phyloP scores from a whole-genome alignment of 192 early-diverging fungal genomes.

The Coemansia sp. region DNA sequence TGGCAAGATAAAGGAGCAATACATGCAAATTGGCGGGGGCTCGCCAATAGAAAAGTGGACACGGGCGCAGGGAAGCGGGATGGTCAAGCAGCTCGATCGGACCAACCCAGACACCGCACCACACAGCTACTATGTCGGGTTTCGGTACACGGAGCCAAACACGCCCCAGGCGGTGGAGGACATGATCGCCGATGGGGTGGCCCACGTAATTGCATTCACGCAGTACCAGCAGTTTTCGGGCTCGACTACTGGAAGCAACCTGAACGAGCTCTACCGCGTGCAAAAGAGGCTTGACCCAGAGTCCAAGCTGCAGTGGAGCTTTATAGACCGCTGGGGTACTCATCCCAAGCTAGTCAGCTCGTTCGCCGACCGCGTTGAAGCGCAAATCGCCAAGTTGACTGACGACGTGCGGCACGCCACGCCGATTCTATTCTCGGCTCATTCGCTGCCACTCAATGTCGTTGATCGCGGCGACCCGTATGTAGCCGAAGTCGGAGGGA shows the following conservation, averaged over 20 bases:
- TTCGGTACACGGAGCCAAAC: conserved; percentile 84
- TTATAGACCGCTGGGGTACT: conserved; percentile 94
- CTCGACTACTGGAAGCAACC: conserved; percentile 86
- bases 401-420: conserved; percentile 73
- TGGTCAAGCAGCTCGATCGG: conserved; percentile 74
- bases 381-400: conserved; percentile 52
- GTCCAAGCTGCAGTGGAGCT: conserved; percentile 78
- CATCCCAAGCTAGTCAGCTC: conserved; percentile 81
- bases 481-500: conserved; percentile 81
- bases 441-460: conserved; percentile 90
- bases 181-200: conserved; percentile 81
- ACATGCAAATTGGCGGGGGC: conserved; percentile 90
- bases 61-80: conserved; percentile 72
- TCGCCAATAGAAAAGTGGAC: conserved; percentile 93
- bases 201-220: conserved; percentile 84
- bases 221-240: conserved; percentile 98
- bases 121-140: conserved; percentile 89
- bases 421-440: conserved; percentile 90
- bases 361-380: conserved; percentile 78
- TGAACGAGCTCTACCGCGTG: conserved; percentile 81
- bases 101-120: conserved; percentile 77
- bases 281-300: conserved; percentile 63
- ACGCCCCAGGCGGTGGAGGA: conserved; percentile 68
- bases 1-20: conserved; percentile 85
- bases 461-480: conserved; percentile 92